Evolutionary conservation across 441 rosid genomes (phyloP), one percentile per base, ranked within the genome.

Genomic region (Populus trichocarpa): DNA sequence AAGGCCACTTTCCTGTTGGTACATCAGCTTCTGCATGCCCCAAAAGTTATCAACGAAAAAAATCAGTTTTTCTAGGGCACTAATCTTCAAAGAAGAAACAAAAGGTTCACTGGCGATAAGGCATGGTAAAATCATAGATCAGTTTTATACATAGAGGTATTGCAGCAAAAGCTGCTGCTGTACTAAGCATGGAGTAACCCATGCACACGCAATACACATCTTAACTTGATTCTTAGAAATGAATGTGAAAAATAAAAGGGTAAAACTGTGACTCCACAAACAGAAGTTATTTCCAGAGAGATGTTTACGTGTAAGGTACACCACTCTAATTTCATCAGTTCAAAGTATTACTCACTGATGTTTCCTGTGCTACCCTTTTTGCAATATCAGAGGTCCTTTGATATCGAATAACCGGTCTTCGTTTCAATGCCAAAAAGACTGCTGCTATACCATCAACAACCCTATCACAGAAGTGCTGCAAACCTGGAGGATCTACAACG

Each of bases 351-450:
- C 96, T 89, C 86, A 93, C 98, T 69, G 98, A 81, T 82, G 98
- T 83, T 90, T 96, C 98, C 22, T 94, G 98, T 12, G 99, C 97
- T 86, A 92, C 89, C 87, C 99, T 90, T 88, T 96, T 96, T 10
- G 97, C 97, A 84, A 87, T 86, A 85, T 96, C 99, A 70, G 99
- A 96, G 23, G 98, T 90, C 86, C 97, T 89, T 76, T 94, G 98
- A 78, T 91, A 96, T 74, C 99, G 89, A 82, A 96, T 94, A 82
- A 90, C 88, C 74, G 98, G 99, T 80, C 98, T 90, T 63, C 97
- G 88, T 83, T 96, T 96, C 81, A 96, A 76, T 42, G 99, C 92
- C 85, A 94, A 83, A 81, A 91, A 96, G 80, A 92, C 83, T 40
- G 98, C 89, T 32, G 93, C 90, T 79, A 96, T 85, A 63, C 97